Conservation (phyloP, 2,329 filamentous ascomycete genomes). For the Coniochaeta sp. region DNA sequence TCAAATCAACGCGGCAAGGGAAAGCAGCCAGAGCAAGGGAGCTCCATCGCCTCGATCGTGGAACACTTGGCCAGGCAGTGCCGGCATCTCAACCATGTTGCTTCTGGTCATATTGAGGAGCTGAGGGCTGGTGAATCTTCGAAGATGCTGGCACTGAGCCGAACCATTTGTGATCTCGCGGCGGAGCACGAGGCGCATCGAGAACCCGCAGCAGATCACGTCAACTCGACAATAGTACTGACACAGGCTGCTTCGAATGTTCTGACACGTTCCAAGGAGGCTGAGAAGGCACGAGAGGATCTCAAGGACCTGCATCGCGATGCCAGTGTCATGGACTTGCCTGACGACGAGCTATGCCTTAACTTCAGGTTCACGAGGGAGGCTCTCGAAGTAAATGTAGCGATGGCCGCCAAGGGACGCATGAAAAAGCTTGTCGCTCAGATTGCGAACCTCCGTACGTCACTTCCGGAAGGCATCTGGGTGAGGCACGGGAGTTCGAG, state of each 20-base stretch:
- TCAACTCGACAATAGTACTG: neutral
- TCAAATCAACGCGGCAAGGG: neutral
- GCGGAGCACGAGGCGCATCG: conserved; percentile 2
- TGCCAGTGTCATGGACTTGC: conserved; percentile 21
- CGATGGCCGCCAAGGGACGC: conserved; percentile 22
- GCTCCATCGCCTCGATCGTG: conserved; percentile 17
- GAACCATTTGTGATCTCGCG: conserved; percentile 20
- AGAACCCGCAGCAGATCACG: conserved; percentile 4
- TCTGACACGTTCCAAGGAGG: conserved; percentile 2
- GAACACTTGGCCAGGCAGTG: conserved; percentile 21
- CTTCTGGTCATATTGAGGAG: conserved; percentile 9
- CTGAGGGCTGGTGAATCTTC: conserved; percentile 16
- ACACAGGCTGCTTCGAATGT: neutral
- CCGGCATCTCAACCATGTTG: conserved; percentile 20
- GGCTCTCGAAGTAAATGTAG: conserved; percentile 6
- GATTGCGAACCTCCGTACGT: conserved; percentile 32
- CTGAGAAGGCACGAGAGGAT: conserved; percentile 6
- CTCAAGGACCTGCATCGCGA: conserved; percentile 22
- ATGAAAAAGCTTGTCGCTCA: conserved; percentile 41
- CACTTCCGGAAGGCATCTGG: conserved; percentile 42
- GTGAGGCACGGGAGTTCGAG: conserved; percentile 35
- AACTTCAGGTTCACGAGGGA: conserved; percentile 15
- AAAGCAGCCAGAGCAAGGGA: conserved; percentile 13
- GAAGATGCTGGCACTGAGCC: conserved; percentile 24
- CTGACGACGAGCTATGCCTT: conserved; percentile 27